Evolutionary conservation across 2,329 filamentous ascomycete genomes (phyloP).

Genomic region (Didymella keratinophila): DNA sequence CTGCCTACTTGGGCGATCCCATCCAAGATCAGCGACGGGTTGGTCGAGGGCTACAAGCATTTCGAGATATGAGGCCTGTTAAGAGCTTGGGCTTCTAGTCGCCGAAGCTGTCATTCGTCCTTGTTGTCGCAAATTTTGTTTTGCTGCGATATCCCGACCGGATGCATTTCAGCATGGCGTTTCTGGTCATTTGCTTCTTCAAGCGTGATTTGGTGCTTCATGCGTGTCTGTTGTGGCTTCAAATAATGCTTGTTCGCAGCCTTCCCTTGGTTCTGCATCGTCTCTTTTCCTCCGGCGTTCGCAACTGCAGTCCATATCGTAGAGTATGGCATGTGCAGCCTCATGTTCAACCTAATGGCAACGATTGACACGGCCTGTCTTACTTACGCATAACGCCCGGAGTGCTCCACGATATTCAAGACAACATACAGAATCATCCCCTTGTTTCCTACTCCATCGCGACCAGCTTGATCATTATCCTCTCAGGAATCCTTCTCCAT

Average conservation of each 20-base stretch:
- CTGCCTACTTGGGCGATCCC: conserved; percentile 81
- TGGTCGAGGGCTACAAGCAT: conserved; percentile 80
- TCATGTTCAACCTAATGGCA: conserved; percentile 35
- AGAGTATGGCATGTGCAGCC: conserved; percentile 27
- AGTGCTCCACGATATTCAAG: conserved; percentile 29
- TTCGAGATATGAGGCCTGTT: conserved; percentile 56
- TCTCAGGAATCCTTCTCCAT: conserved; percentile 33
- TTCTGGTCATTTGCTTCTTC: conserved; percentile 32
- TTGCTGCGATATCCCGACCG: conserved; percentile 44
- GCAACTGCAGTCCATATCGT: conserved; percentile 5
- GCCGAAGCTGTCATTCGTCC: conserved; percentile 34
- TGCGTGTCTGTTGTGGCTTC: conserved; percentile 26
- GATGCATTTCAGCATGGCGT: conserved; percentile 44
- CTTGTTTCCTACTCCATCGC: conserved; percentile 26
- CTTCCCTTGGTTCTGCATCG: conserved; percentile 1
- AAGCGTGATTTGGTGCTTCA: conserved; percentile 36
- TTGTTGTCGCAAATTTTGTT: conserved; percentile 40
- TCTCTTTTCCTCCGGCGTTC: conserved; percentile 13
- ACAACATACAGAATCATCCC: conserved; percentile 35
- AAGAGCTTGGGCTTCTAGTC: conserved; percentile 23
- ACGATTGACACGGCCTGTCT: conserved; percentile 28
- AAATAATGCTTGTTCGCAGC: conserved; percentile 18
- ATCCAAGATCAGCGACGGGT: conserved; percentile 76
- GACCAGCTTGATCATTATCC: conserved; percentile 28
- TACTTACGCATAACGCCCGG: conserved; percentile 29